Conservation (phyloP, 2,329 filamentous ascomycete species). For the Paecilomyces sp. region DNA sequence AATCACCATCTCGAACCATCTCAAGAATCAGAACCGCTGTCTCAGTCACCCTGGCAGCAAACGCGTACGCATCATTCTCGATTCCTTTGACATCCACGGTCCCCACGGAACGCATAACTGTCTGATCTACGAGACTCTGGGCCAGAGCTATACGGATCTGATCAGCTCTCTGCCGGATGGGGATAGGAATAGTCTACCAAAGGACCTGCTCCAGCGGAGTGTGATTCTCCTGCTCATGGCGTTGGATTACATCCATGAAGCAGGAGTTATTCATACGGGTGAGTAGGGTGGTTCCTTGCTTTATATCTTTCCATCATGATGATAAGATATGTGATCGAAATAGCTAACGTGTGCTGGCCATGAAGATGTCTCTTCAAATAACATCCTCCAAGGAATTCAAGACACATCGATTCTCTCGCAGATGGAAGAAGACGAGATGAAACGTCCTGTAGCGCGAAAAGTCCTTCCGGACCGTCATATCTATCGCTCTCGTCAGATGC, state of each 20-base stretch:
- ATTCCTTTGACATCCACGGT: not conserved
- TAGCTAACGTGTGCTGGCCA: not conserved
- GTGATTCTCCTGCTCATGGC: constrained; percentile 81
- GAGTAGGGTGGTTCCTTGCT: not conserved
- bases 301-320: not conserved
- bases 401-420: not conserved
- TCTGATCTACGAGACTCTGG: constrained; percentile 15
- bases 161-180: constrained; percentile 11
- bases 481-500: constrained; percentile 42
- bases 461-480: not conserved
- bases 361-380: not conserved
- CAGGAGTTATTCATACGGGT: not conserved
- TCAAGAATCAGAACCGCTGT: constrained; percentile 17
- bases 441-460: not conserved
- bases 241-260: constrained; percentile 63
- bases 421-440: not conserved
- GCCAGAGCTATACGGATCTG: constrained; percentile 14
- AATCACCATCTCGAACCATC: constrained; percentile 16
- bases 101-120: constrained; percentile 16
- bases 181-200: constrained; percentile 10
- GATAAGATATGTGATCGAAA: not conserved
- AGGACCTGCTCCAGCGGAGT: constrained; percentile 15
- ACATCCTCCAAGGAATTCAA: not conserved
- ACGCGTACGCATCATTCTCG: not conserved
- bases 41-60: constrained; percentile 2